These are phyloP conservation scores for Malassezia pachydermatis DNA, from an alignment of 1,284 basidiomycete genomes.

Conservation along the genomic window DNA sequence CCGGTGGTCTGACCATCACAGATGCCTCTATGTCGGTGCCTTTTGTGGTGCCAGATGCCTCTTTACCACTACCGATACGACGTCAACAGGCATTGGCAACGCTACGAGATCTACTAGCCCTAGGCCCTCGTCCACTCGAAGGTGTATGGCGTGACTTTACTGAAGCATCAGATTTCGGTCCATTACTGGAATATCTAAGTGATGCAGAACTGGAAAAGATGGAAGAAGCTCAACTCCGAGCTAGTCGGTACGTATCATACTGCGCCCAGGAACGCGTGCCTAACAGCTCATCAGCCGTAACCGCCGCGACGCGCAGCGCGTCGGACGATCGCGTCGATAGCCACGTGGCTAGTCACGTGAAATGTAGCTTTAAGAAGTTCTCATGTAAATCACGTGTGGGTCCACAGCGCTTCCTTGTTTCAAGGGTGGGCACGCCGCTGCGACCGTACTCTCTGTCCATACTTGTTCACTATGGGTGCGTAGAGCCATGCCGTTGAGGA, in stretches of 20 bases:
- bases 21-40: conserved; percentile 5
- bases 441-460: conserved; percentile 3
- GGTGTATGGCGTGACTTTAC: conserved; percentile 92
- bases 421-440: neutral
- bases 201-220: conserved; percentile 74
- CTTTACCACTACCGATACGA: conserved; percentile 14
- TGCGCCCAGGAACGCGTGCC: no score
- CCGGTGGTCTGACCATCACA: neutral
- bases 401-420: neutral
- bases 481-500: neutral
- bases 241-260: conserved; percentile 18
- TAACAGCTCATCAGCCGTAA: conserved; percentile 20
- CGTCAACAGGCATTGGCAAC: conserved; percentile 43
- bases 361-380: conserved; percentile 12
- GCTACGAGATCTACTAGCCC: conserved; percentile 29
- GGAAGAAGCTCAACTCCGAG: conserved; percentile 33
- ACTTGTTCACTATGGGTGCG: conserved; percentile 19
- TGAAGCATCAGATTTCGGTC: conserved; percentile 80
- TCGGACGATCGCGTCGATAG: conserved; percentile 10
- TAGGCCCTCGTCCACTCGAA: conserved; percentile 67
- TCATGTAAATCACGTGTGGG: conserved; percentile 12
- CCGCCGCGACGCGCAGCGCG: conserved; percentile 27
- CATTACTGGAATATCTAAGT: conserved; percentile 72
- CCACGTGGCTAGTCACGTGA: conserved; percentile 13
- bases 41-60: conserved; percentile 52